phyloP scores from a whole-genome alignment of 352 stramenopile species.

The Phytophthora sojae region DNA sequence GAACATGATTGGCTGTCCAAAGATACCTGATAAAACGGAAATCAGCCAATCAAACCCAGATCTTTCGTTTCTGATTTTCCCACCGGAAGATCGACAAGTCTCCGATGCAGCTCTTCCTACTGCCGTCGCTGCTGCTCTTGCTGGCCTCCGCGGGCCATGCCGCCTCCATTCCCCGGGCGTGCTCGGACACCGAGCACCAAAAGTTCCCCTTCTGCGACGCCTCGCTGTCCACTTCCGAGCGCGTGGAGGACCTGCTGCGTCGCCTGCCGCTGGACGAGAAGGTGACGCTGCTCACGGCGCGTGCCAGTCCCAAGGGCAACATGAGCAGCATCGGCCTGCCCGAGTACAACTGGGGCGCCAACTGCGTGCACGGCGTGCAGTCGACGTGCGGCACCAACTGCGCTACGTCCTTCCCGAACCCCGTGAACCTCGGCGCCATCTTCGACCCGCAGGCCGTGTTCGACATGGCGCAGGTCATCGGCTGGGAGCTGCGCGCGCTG shows the following conservation, averaged over 20 bases:
- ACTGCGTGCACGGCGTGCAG: conserved; percentile 92
- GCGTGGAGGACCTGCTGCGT: conserved; percentile 78
- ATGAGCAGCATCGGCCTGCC: conserved; percentile 83
- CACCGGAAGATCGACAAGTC: neutral
- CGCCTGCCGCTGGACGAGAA: conserved; percentile 75
- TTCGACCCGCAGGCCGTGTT: conserved; percentile 85
- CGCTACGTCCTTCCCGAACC: conserved; percentile 92
- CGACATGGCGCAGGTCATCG: conserved; percentile 88
- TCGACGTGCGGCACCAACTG: conserved; percentile 74
- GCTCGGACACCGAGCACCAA: conserved; percentile 33
- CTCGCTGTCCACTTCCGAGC: conserved; percentile 47
- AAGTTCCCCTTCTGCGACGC: conserved; percentile 83
- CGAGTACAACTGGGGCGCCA: conserved; percentile 93
- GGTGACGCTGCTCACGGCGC: conserved; percentile 63
- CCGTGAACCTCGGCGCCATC: conserved; percentile 84
- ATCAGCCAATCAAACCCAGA: neutral
- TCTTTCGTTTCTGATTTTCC: neutral
- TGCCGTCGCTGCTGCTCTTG: conserved; percentile 3
- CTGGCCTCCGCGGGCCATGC: neutral
- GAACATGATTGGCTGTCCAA: too few relatives aligned
- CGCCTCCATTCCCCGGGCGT: conserved; percentile 67
- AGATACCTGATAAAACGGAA: neutral
- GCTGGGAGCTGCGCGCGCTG: conserved; percentile 72
- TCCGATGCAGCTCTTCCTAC: conserved; percentile 8
- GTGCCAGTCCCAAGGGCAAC: conserved; percentile 61